Evolutionary conservation across 306 rosid species (phyloP), one percentile per base, ranked within the genome.

Genomic region (Pterocarpus santalinus): DNA sequence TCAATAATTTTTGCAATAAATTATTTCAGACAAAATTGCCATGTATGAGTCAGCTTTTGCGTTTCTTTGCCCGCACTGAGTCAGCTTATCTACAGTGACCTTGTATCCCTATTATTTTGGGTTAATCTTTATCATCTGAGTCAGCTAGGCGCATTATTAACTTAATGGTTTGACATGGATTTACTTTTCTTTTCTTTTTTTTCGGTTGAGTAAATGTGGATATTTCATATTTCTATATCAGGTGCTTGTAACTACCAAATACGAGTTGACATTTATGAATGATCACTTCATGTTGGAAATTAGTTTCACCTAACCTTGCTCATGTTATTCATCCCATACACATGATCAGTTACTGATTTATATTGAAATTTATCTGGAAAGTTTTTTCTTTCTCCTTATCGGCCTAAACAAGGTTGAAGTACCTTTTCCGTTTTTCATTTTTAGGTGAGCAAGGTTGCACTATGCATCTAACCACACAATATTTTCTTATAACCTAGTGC

Each of bases 71-170:
- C 15, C 49, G 64, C 0, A 1, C 36, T 49, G 85, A 75, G 6
- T 82, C 85, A 69, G 39, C 77, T 36, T 75, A 47, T 30, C 51
- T 57, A n/a, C 39, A 58, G 76, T 69, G 11, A 7, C 56, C 44
- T 41, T 67, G 4, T 10, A 17, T 39, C 10, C 39, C 57, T 28
- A 22, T 22, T 65, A 10, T 68, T 73, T 11, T 35, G 38, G 49
- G 7, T 69, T 47, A 51, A 75, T 65, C 36, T 36, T 61, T 47
- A 16, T 68, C 28, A 76, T 56, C 55, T n/a, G 52, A 61, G 11
- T 69, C 73, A 38, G 17, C 38, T 56, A 34, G 68, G 30, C 52
- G 2, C 57, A 35, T 56, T 8, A 35, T 34, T 36, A 13, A 64
- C 43, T 64, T 5, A 13, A 34, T 14, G 2, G 55, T 13, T 35